Conservation (phyloP, 805 yeast species). For the Pichia phayaonensis region DNA sequence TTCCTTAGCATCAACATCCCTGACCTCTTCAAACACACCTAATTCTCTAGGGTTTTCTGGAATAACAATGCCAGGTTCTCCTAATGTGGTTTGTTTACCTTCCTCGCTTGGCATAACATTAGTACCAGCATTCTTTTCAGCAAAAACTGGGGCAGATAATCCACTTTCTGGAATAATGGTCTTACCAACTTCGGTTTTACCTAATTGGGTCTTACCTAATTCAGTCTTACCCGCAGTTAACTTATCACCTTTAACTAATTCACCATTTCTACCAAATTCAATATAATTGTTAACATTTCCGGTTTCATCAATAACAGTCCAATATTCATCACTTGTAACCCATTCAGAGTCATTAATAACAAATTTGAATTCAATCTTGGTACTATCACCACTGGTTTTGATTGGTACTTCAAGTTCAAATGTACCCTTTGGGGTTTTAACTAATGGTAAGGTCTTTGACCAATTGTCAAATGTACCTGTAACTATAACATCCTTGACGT, state of each 20-base stretch:
- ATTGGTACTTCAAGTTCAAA: constrained; percentile 28
- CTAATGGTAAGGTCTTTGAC: constrained; percentile 41
- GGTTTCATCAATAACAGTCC: constrained; percentile 37
- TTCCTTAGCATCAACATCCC: constrained; percentile 50
- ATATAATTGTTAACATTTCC: constrained; percentile 49
- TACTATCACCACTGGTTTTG: constrained; percentile 11
- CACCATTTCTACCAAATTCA: constrained; percentile 30
- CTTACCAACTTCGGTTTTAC: constrained; percentile 22
- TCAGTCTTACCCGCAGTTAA: constrained; percentile 33
- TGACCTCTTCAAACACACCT: constrained; percentile 53
- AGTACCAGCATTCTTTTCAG: not conserved
- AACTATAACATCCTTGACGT: constrained; percentile 35
- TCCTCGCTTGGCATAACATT: constrained; percentile 42
- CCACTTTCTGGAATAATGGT: constrained; percentile 11
- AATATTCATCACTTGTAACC: constrained; percentile 35
- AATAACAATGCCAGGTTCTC: constrained; percentile 69
- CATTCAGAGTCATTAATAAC: constrained; percentile 52
- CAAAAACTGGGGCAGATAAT: constrained; percentile 3
- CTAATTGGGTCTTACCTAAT: constrained; percentile 33
- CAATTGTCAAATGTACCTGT: constrained; percentile 58
- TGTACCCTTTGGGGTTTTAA: constrained; percentile 34
- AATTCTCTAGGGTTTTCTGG: constrained; percentile 60
- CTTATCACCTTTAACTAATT: constrained; percentile 26
- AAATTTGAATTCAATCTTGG: constrained; percentile 39
- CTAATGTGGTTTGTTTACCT: constrained; percentile 38